Conservation (phyloP, 2,329 filamentous ascomycete species). For the Beauveria australis region DNA sequence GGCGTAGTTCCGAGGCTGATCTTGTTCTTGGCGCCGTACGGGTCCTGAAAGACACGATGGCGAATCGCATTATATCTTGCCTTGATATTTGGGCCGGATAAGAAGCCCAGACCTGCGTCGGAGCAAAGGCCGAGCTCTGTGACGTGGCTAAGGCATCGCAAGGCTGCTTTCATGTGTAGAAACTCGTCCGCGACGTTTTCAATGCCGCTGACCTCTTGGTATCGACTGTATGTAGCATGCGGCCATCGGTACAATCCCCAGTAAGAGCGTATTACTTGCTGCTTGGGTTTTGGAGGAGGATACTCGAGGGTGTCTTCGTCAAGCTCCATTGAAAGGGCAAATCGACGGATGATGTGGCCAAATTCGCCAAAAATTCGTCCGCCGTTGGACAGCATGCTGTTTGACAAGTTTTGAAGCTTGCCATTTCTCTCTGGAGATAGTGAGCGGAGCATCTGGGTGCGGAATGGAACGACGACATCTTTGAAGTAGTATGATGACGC, state of each 20-base stretch:
- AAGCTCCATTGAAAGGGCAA: conserved; percentile 63
- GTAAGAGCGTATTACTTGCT: conserved; percentile 46
- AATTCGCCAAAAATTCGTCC: conserved; percentile 55
- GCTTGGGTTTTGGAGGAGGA: conserved; percentile 48
- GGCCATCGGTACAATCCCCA: conserved; percentile 63
- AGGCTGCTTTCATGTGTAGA: conserved; percentile 50
- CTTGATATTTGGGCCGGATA: conserved; percentile 52
- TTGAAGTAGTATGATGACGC: conserved; percentile 51
- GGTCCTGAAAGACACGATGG: conserved; percentile 28
- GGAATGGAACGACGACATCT: conserved; percentile 58
- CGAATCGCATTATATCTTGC: conserved; percentile 32
- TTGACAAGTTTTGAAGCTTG: conserved; percentile 17
- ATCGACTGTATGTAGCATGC: conserved; percentile 48
- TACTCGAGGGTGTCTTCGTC: conserved; percentile 41
- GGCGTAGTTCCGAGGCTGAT: conserved; percentile 3
- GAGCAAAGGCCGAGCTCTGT: conserved; percentile 59
- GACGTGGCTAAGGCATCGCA: conserved; percentile 46
- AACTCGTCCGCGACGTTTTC: conserved; percentile 58
- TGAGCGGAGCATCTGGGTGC: conserved; percentile 50
- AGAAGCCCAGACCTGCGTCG: conserved; percentile 60
- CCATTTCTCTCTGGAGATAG: conserved; percentile 17
- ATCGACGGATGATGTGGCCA: conserved; percentile 50
- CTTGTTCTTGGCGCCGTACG: conserved; percentile 18
- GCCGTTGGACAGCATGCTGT: conserved; percentile 35
- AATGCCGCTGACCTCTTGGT: conserved; percentile 48